These are phyloP conservation scores for Sugiyamaella qingdaonensis DNA, from an alignment of 805 yeast genomes.

Conservation along the genomic window DNA sequence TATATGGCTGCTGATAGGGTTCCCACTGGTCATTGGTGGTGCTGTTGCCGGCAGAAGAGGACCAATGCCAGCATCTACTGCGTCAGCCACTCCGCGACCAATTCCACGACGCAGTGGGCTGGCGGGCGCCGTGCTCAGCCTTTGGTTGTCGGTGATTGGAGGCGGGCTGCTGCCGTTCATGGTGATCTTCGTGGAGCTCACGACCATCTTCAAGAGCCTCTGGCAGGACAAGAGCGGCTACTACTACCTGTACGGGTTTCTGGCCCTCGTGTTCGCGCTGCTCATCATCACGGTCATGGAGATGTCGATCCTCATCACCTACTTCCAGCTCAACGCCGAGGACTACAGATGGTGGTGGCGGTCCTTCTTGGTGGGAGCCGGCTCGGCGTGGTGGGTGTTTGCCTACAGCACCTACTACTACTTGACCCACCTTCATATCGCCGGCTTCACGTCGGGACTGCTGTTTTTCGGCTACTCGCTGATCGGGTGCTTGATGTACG, in stretches of 20 bases:
- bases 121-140: constrained; percentile 9
- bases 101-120: constrained; percentile 25
- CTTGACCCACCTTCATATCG: constrained; percentile 55
- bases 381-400: constrained; percentile 69
- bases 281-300: constrained; percentile 63
- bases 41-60: constrained; percentile 39
- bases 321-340: constrained; percentile 53
- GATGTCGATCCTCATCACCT: constrained; percentile 65
- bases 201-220: constrained; percentile 66
- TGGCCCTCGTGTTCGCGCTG: constrained; percentile 56
- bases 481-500: constrained; percentile 56
- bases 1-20: constrained; percentile 59
- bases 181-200: constrained; percentile 72
- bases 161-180: constrained; percentile 78
- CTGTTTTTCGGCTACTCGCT: constrained; percentile 70
- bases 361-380: constrained; percentile 63
- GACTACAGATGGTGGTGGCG: constrained; percentile 80
- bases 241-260: constrained; percentile 76
- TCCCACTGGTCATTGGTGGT: constrained; percentile 75
- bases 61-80: constrained; percentile 21
- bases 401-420: constrained; percentile 62
- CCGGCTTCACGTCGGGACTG: constrained; percentile 56
- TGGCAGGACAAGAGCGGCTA: constrained; percentile 79
- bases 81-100: constrained; percentile 31
- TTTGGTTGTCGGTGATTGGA: constrained; percentile 25